These are phyloP conservation scores for Tricholoma flavovirens DNA, from an alignment of 768 basidiomycete species.

Conservation along the genomic window DNA sequence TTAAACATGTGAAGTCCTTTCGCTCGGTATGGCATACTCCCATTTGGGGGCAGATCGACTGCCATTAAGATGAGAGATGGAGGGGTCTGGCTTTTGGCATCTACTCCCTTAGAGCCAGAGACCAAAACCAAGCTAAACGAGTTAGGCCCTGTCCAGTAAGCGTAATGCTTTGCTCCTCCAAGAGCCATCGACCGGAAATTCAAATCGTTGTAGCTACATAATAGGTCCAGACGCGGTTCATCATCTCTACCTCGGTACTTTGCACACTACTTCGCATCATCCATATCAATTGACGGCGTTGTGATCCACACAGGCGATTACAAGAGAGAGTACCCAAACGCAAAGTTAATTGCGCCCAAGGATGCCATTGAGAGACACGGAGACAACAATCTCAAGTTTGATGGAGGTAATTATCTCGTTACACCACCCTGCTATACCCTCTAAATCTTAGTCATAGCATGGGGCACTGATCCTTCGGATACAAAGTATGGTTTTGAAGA, in stretches of 20 bases:
- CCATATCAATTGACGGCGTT: background rate
- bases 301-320: conserved; percentile 37
- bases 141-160: conserved; percentile 63
- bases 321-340: conserved; percentile 57
- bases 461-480: conserved; percentile 47
- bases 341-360: conserved; percentile 59
- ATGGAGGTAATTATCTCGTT: conserved; percentile 42
- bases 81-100: conserved; percentile 73
- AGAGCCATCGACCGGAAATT: conserved; percentile 1
- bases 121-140: conserved; percentile 56
- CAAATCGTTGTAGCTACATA: conserved; percentile 46
- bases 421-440: background rate
- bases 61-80: conserved; percentile 61
- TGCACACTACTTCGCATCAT: background rate
- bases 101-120: conserved; percentile 57
- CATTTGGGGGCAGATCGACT: conserved; percentile 74
- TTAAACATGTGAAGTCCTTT: conserved; percentile 42
- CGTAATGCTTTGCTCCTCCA: background rate
- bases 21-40: conserved; percentile 54
- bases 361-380: conserved; percentile 43
- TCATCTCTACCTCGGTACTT: conserved; percentile 47
- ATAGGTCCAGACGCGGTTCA: conserved; percentile 51
- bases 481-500: conserved; percentile 69
- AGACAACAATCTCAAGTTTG: conserved; percentile 45
- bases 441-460: conserved; percentile 25